These are phyloP conservation scores for Turnera subulata DNA, from an alignment of 345 rosid species.

Conservation along the genomic window DNA sequence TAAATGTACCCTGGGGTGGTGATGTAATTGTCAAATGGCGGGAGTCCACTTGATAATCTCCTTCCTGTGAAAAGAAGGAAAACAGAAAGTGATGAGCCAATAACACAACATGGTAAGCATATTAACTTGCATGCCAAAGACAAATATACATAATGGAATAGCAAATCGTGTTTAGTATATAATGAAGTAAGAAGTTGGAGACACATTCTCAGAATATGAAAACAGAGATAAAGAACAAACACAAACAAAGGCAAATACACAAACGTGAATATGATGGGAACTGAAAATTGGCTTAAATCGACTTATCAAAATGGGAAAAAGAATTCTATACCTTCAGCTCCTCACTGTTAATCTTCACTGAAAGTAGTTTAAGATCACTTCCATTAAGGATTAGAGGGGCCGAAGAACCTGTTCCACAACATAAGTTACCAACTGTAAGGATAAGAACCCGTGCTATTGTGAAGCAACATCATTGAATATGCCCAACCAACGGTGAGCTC, in stretches of 20 bases:
- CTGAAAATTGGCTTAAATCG: no score
- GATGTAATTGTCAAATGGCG: slow-evolving; percentile 69
- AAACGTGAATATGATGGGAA: no score
- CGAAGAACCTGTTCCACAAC: slow-evolving; percentile 48
- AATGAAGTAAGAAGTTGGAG: background rate
- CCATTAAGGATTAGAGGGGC: slow-evolving; percentile 86
- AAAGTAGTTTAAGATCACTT: slow-evolving; percentile 64
- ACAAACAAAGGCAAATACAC: background rate
- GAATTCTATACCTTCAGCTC: slow-evolving; percentile 59
- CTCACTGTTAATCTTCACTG: slow-evolving; percentile 58
- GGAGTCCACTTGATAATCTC: slow-evolving; percentile 52
- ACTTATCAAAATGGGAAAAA: background rate
- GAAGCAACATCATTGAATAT: slow-evolving; percentile 1
- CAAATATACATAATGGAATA: no score
- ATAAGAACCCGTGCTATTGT: background rate
- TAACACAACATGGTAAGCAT: no score
- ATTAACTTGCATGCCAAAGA: no score
- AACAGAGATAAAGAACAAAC: background rate
- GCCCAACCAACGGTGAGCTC: background rate
- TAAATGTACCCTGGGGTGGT: slow-evolving; percentile 57
- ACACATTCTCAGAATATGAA: background rate
- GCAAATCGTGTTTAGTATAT: no score
- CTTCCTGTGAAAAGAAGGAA: slow-evolving; percentile 42
- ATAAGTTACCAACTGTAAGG: background rate
- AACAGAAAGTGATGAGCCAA: background rate